Base-by-base conservation (phyloP, 2,329 filamentous ascomycete genomes). In the Meredithiella fracta region DNA sequence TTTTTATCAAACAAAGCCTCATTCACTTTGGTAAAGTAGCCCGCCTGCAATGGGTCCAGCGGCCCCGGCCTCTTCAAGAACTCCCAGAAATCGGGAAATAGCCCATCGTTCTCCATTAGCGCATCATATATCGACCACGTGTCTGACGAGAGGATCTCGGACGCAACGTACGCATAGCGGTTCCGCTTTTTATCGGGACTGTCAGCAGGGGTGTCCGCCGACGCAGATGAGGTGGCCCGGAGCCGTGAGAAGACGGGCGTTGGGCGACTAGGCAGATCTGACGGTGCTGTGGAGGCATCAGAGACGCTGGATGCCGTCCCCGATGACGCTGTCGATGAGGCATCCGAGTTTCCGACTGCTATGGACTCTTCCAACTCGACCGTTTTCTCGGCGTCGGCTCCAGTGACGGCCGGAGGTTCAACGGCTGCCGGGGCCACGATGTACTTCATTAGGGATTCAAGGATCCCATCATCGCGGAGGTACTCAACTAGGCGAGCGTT, bases 11-110 rank as follows among this genome's bases (percentile, higher is more conserved):
- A 84, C 20, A 98, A 72, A n/a, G 88, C 86, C 71, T 98, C 92
- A 68, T 97, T 97, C 65, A 98, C 90, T 67, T 97, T 98, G 56
- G 91, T 96, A 67, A 98, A 98, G 67, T 98, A 98, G 65, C 90
- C 90, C 17, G 92, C 91, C 69, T 97, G 91, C 4, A 96, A 77
- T 38, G 91, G 86, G 67, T 97, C 91, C 56, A 98, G 77, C 2
- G 91, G 87, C 9, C 87, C 78, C n/a, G 86, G 79, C 56, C 83
- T 79, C 66, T 85, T 85, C 63, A 98, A 70, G 67, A 96, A 98
- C 51, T 80, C 74, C 92, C 92, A 98, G 68, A 98, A 97, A 61
- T 84, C 79, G 63, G 81, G 80, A 62, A 98, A 71, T 59, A 89
- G 77, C 47, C 80, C 73, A 56, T 83, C 82, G 67, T 90, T 91